Base-by-base conservation (phyloP, 495 filamentous ascomycete species). In the Hyaloscypha variabilis region DNA sequence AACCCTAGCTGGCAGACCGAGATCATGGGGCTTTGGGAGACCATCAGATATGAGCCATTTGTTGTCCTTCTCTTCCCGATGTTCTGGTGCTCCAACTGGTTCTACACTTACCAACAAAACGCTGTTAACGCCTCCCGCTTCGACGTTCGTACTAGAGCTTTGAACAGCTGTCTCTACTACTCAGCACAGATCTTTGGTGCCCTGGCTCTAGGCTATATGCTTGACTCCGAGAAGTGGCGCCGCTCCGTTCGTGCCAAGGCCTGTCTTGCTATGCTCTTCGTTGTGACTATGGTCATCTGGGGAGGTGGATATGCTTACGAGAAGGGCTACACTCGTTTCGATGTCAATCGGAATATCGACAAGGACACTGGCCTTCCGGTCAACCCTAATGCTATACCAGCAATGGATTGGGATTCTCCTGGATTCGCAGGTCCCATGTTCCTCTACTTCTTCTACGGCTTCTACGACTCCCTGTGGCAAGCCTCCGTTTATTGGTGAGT, bases 401-500 rank as follows among this genome's bases (percentile, higher is more conserved):
- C 76, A 69, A 4, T 46, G 1, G 91, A 96, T 77, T 94, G 89
- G 85, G 82, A 74, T 28, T 81, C 86, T 65, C 76, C 76, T 19
- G 83, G 85, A 42, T 97, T 88, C 77, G 77, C 91, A 51, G 93
- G 90, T 0, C 91, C 92, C 19, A 91, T 97, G 87, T 91, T 97
- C 74, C 77, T 97, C 64, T 96, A 94, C 80, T 90, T 98, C 69
- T 95, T 94, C 73, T 97, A 97, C 73, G 94, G 94, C 53, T 89
- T 97, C 71, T 94, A 89, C 67, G 94, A 97, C 72, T 90, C 93
- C 31, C 84, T 87, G 46, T 95, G 92, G 87, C 91, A 95, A 76
- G 93, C 91, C 13, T 88, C 81, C 71, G 88, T 93, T 50, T 96
- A 96, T 80, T 96, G 92, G 92, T 94, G 78, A 70, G 88, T 80